A percentile compares a stretch with the other conserved stretches of the same genome.
These are phyloP conservation scores for Fomitopsis schrenkii DNA, from an alignment of 1,284 basidiomycete genomes.

Conservation along the genomic window DNA sequence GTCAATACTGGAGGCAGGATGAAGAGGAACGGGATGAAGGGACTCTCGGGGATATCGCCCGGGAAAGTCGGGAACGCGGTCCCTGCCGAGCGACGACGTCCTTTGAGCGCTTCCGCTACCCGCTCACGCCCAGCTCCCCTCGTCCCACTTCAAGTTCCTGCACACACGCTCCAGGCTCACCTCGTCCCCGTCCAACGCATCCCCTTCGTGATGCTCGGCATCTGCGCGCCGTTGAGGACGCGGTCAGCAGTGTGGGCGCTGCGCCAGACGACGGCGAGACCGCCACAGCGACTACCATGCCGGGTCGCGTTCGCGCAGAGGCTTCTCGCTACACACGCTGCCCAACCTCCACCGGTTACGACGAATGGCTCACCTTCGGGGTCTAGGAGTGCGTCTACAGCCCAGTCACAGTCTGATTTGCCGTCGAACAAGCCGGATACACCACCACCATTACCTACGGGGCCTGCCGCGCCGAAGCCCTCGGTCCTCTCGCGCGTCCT, in stretches of 20 bases:
- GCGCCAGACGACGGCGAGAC: neutral
- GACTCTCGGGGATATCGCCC: too few species aligned
- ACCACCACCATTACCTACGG: conserved; percentile 1
- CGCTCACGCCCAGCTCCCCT: neutral
- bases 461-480: conserved; percentile 21
- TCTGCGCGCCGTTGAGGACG: neutral
- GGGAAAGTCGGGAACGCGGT: neutral
- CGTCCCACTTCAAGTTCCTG: neutral
- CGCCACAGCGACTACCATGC: neutral
- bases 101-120: neutral
- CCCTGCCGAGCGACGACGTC: neutral
- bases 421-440: neutral
- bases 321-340: neutral
- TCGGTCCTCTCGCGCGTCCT: conserved; percentile 38
- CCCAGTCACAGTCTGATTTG: neutral
- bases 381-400: neutral
- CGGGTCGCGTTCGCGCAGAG: neutral
- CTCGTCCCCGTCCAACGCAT: neutral
- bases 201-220: neutral
- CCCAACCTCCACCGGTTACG: neutral
- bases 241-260: neutral
- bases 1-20: too few species aligned
- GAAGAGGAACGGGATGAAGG: too few species aligned
- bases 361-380: neutral
- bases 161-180: neutral